Base-by-base conservation (phyloP, 2,329 filamentous ascomycete genomes). In the Clonostachys byssicola region DNA sequence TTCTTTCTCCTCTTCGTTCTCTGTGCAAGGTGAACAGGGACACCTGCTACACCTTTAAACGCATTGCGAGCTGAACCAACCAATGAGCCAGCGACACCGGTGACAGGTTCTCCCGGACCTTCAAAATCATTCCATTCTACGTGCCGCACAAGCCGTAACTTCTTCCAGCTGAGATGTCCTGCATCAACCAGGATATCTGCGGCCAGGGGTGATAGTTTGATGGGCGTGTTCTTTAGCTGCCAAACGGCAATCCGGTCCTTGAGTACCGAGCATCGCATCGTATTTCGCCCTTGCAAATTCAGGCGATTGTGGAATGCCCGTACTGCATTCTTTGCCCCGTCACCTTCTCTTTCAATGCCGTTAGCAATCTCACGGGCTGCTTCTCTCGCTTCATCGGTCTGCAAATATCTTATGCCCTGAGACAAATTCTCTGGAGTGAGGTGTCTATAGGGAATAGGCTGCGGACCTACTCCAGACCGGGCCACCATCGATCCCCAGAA, bases 121-220 rank as follows among this genome's bases (percentile, higher is more conserved):
- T 87, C 84, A 55, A 89, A 89, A 55, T 89, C 86, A 54, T 88
- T 88, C 84, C 86, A 90, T 55, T 88, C 85, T 44, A 77, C 80
- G 55, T 87, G 83, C 9, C 86, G 73, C 9, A 88, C 57, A 1
- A 89, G 70, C 12, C 79, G 75, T 42, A 90, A 63, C 49, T 81
- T 78, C 47, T 76, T 78, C 78, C 83, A 88, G 20, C 74, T 72
- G 18, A 88, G 58, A 51, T 78, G 74, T n/a, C 80, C 81, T 51
- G 73, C 74, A 34, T 78, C 72, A 5, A 86, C 78, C 3, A 88
- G 65, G 3, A 88, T 67, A 23, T 87, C 79, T 1, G 86, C 85
- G 3, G 85, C 85, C 38, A 88, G 53, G 0, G 83, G 70, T 49
- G 80, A 83, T 1, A 90, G 66, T 54, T 78, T 72, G 33, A 89